Conservation (phyloP, 805 yeast species). For the Hyphopichia homilentoma region DNA sequence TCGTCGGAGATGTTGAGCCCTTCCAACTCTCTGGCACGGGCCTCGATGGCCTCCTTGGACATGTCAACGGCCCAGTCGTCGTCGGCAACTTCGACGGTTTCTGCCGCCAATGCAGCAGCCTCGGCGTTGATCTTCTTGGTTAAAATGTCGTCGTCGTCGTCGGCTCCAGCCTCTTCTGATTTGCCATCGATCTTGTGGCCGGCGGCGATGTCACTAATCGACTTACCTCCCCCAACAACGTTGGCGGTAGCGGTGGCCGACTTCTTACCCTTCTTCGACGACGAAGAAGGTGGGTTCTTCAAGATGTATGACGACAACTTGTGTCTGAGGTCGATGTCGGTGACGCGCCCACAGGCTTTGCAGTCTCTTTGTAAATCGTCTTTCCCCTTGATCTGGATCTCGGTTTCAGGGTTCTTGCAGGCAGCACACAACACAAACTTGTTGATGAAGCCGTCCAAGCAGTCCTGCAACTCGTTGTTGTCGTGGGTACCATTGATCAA, state of each 20-base stretch:
- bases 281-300: conserved; percentile 79
- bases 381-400: conserved; percentile 71
- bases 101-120: conserved; percentile 55
- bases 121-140: conserved; percentile 80
- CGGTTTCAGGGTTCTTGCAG: conserved; percentile 98
- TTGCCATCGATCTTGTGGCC: conserved; percentile 33
- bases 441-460: conserved; percentile 88
- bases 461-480: conserved; percentile 84
- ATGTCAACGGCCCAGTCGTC: conserved; percentile 98
- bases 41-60: conserved; percentile 92
- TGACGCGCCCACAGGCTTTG: conserved; percentile 95
- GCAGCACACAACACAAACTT: conserved; percentile 91
- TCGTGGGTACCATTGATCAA: conserved; percentile 95
- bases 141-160: conserved; percentile 67
- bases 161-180: conserved; percentile 40
- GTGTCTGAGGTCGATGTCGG: conserved; percentile 79
- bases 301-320: conserved; percentile 82
- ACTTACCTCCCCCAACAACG: conserved; percentile 82
- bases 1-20: conserved; percentile 48
- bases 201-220: conserved; percentile 75
- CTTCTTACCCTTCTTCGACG: conserved; percentile 62
- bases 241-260: conserved; percentile 88
- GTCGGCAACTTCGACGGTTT: conserved; percentile 65
- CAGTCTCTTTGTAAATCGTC: conserved; percentile 84
- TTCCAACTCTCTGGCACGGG: conserved; percentile 85